Evolutionary conservation across 2,329 filamentous ascomycete species (phyloP), one percentile per base, ranked within the genome.

Genomic region (Ophiosphaerella korrae): DNA sequence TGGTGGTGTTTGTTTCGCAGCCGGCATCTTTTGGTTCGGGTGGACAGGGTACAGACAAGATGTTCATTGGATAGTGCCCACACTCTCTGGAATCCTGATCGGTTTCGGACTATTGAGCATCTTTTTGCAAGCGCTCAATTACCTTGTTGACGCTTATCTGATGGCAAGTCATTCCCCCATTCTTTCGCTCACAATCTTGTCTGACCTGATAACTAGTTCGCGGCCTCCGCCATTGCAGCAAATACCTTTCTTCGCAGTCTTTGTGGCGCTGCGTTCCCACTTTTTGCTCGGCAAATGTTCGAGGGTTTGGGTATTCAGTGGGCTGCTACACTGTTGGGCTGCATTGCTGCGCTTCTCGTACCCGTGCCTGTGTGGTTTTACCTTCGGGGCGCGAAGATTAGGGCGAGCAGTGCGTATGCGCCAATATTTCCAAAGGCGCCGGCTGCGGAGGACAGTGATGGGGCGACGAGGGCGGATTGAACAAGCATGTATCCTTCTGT

Each of bases 141-240:
- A 85, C 57, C 71, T 85, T n/a, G 81, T 85, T 39, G 82, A 85
- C 54, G 79, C 81, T 0, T 85, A 84, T 63, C 74, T 84, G 34
- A 83, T 84, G 72, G 66, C 68, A 58, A 45, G 62, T 44, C 31
- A 4, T 39, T 21, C 9, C 14, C 24, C 32, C 2, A 21, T 29
- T 18, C n/a, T 16, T 7, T 32, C 5, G 38, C 32, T 23, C 4
- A 9, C 2, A 16, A 14, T 12, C 11, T 12, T 35, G 24, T 31
- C 63, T 68, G 26, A 67, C 40, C 8, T n/a, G 7, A 6, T 29
- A 0, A 7, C 23, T 47, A 70, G 66, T 79, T 77, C 57, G 80
- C 81, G 18, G 80, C 80, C 16, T 81, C 79, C 1, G 81, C 80
- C 13, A 81, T 83, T 40, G 81, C 81, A 16, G 81, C 81, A 13